phyloP scores from a whole-genome alignment of 148 eudicot genomes.

The Chenopodium berlandieri region DNA sequence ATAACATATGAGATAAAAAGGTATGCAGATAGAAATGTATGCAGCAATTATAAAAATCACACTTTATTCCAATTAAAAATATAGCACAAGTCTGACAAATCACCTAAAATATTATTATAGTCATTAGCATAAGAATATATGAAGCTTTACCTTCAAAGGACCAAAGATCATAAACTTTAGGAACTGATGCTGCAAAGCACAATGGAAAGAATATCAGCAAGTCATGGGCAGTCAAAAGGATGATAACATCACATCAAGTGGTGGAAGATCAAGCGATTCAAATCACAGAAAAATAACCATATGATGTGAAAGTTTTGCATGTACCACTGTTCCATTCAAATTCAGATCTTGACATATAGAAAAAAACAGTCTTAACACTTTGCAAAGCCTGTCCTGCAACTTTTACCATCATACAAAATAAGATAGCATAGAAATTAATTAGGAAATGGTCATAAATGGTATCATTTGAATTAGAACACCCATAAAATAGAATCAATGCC shows the following conservation, averaged over 20 bases:
- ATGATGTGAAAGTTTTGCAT: background rate
- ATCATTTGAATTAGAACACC: background rate
- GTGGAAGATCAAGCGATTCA: background rate
- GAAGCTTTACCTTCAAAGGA: background rate
- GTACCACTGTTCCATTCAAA: background rate
- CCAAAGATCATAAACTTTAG: no score
- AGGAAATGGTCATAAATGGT: background rate
- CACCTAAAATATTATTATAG: background rate
- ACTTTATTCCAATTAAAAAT: background rate
- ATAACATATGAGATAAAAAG: no score
- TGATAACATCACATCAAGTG: background rate
- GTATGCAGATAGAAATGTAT: background rate
- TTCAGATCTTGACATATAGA: background rate
- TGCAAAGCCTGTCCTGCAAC: background rate
- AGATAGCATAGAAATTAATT: background rate
- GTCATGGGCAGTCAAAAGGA: background rate
- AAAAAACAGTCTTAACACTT: background rate
- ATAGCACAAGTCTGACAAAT: background rate
- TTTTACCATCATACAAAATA: background rate
- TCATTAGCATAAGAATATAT: background rate
- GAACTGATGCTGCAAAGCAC: no score
- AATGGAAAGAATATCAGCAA: background rate
- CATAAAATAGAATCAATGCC: slow-evolving; percentile 17
- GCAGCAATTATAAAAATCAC: background rate
- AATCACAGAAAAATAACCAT: background rate